Conservation (phyloP, 768 basidiomycete species). For the Termitomyces sp. region DNA sequence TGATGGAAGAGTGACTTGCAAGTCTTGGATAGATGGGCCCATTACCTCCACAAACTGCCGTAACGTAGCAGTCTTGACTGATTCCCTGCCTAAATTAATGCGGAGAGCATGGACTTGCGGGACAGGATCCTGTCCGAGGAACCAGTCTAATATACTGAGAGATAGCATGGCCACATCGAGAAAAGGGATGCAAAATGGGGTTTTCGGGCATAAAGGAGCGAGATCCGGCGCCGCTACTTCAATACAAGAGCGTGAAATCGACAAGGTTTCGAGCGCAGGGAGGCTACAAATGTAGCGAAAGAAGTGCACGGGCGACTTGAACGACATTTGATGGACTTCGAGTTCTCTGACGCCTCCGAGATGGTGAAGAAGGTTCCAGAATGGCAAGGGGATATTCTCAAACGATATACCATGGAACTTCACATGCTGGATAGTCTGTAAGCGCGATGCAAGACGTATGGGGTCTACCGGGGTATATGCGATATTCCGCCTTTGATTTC, state of each 20-base stretch:
- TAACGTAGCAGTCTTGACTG: conserved; percentile 1
- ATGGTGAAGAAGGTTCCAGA: conserved; percentile 20
- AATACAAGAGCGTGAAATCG: conserved; percentile 22
- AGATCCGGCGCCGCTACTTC: conserved; percentile 8
- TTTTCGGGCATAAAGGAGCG: conserved; percentile 8
- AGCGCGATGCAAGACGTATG: conserved; percentile 8
- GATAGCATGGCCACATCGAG: conserved; percentile 17
- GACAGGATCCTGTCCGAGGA: conserved; percentile 18
- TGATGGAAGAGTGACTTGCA: conserved; percentile 19
- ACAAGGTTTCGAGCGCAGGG: conserved; percentile 19
- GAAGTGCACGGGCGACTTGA: conserved; percentile 17
- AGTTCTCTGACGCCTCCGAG: conserved; percentile 21
- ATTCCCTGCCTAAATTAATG: conserved; percentile 16
- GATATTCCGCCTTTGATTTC: not conserved
- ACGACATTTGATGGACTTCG: conserved; percentile 20
- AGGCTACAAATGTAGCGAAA: conserved; percentile 23
- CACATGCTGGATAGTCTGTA: conserved; percentile 12
- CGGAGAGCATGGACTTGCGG: conserved; percentile 17
- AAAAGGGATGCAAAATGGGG: conserved; percentile 15
- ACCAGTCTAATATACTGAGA: conserved; percentile 18
- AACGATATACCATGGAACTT: conserved; percentile 21
- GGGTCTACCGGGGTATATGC: conserved; percentile 12
- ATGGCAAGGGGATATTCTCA: conserved; percentile 19
- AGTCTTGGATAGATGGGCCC: conserved; percentile 18
- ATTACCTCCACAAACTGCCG: conserved; percentile 15